phyloP scores from a whole-genome alignment of 2,329 filamentous ascomycete genomes.

The Hymenoscyphus scutula region DNA sequence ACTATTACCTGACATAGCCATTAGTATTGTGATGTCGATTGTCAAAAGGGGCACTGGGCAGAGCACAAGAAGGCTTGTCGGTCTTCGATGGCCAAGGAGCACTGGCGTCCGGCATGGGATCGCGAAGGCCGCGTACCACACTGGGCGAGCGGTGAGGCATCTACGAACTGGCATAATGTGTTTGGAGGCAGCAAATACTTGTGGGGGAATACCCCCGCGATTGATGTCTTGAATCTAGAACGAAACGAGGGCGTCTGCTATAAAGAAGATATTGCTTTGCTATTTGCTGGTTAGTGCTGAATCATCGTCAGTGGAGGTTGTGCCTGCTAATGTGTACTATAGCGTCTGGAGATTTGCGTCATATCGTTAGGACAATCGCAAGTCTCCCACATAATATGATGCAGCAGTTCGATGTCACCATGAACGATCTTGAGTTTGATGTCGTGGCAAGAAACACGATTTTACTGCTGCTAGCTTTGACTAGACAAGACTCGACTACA shows the following conservation, averaged over 20 bases:
- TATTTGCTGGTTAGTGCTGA: slow-evolving; percentile 22
- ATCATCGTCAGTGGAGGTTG: not conserved
- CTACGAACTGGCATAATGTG: not conserved
- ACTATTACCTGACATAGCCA: slow-evolving; percentile 8
- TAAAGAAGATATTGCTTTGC: slow-evolving; percentile 16
- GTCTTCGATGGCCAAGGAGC: slow-evolving; percentile 19
- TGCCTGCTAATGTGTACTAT: slow-evolving; percentile 1
- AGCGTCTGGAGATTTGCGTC: slow-evolving; percentile 24
- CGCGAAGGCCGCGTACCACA: slow-evolving; percentile 15
- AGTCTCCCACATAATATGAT: slow-evolving; percentile 12
- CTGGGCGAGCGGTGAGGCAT: slow-evolving; percentile 7
- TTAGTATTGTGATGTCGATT: slow-evolving; percentile 19
- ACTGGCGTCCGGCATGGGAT: slow-evolving; percentile 19
- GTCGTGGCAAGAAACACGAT: slow-evolving; percentile 24
- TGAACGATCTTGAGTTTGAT: slow-evolving; percentile 26
- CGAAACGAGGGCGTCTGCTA: slow-evolving; percentile 20
- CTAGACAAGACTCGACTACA: slow-evolving; percentile 7
- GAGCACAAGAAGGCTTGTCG: slow-evolving; percentile 21
- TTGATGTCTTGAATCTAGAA: slow-evolving; percentile 21
- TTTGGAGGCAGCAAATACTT: slow-evolving; percentile 20
- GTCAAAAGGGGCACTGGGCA: slow-evolving; percentile 22
- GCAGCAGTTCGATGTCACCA: slow-evolving; percentile 13
- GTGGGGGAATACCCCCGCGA: slow-evolving; percentile 24
- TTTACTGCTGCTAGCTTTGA: slow-evolving; percentile 20
- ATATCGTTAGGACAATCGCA: slow-evolving; percentile 23